phyloP scores from a whole-genome alignment of 176 grass and related monocot genomes.

The Zoysia japonica region DNA sequence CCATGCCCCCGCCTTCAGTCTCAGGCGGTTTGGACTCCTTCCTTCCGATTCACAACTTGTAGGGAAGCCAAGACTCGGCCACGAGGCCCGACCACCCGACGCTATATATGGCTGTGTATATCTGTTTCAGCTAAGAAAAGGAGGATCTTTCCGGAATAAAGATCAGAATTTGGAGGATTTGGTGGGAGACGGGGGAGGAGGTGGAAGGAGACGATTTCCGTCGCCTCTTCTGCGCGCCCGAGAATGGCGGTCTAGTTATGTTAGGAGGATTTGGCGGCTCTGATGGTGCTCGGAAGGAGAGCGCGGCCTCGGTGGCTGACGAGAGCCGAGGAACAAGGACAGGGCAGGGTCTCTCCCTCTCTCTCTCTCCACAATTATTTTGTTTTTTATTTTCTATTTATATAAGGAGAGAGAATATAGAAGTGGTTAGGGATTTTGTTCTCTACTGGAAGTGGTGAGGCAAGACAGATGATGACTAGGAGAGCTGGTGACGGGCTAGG shows the following conservation, averaged over 20 bases:
- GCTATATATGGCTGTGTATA: slow-evolving; percentile 44
- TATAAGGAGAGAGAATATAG: slow-evolving; percentile 39
- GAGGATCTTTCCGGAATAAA: slow-evolving; percentile 43
- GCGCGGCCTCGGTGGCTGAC: neutral
- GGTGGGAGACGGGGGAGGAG: slow-evolving; percentile 6
- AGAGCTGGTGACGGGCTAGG: slow-evolving; percentile 38
- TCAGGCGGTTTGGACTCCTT: slow-evolving; percentile 37
- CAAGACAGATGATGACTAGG: slow-evolving; percentile 34
- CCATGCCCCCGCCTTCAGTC: slow-evolving; percentile 43
- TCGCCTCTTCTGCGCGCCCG: slow-evolving; percentile 31
- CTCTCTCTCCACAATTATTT: slow-evolving; percentile 5
- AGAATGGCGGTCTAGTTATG: slow-evolving; percentile 33
- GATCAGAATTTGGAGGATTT: slow-evolving; percentile 39
- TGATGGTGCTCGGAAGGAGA: neutral
- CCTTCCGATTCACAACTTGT: slow-evolving; percentile 29
- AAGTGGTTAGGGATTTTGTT: slow-evolving; percentile 49
- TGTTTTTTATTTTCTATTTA: neutral
- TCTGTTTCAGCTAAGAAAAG: slow-evolving; percentile 46
- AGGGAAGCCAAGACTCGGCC: slow-evolving; percentile 32
- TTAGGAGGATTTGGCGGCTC: slow-evolving; percentile 33
- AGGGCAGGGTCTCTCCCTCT: neutral
- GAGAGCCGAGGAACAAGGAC: slow-evolving; percentile 16
- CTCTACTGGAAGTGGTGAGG: slow-evolving; percentile 31
- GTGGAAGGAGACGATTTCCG: slow-evolving; percentile 27
- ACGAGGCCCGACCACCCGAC: slow-evolving; percentile 19